Evolutionary conservation across 805 yeast genomes (phyloP), one percentile per base, ranked within the genome.

Genomic region (Trichomonascus vanleenenianus): DNA sequence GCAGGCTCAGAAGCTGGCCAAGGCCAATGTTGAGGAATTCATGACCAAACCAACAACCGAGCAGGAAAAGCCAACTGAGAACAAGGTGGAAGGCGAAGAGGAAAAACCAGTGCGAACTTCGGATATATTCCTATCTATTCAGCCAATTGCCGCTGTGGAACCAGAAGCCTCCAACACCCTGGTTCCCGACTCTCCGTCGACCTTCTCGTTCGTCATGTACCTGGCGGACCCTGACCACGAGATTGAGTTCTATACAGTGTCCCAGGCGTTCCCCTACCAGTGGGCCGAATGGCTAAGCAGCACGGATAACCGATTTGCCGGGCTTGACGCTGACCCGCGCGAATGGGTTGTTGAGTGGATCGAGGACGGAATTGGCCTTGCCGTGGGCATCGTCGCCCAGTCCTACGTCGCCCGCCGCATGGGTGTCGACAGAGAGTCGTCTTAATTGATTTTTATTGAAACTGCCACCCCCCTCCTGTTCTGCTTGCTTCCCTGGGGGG

Each of bases 261-360:
- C 97, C 0, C 98, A 93, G 64, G 79, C 95, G 5, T 83, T 87
- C 70, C 97, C 98, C 9, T 61, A 76, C 39, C 81, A 78, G 59
- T 93, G 98, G 98, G 82, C 88, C 8, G 69, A 76, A n/a, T 93
- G 98, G 98, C 72, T 91, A n/a, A 81, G 77, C 49, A 76, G 57
- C 30, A 53, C 55, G 25, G 57, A 54, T 30, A 57, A 57, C 4
- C 63, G 58, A 16, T 61, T 61, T 36, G 57, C 52, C 18, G 63
- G 63, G 3, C 78, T 77, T 48, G 79, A 71, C 8, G 72, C 81
- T 11, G 88, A 83, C 56, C 89, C 91, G n/a, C 70, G 82, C 37
- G 86, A 81, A 48, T 85, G 93, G 94, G 84, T 85, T 11, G 69
- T 72, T 37, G 83, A 77, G 44, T 85, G 94, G 94, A 71, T 84